These are phyloP conservation scores for Metschnikowia colocasiae DNA, from an alignment of 805 yeast genomes.

Conservation along the genomic window DNA sequence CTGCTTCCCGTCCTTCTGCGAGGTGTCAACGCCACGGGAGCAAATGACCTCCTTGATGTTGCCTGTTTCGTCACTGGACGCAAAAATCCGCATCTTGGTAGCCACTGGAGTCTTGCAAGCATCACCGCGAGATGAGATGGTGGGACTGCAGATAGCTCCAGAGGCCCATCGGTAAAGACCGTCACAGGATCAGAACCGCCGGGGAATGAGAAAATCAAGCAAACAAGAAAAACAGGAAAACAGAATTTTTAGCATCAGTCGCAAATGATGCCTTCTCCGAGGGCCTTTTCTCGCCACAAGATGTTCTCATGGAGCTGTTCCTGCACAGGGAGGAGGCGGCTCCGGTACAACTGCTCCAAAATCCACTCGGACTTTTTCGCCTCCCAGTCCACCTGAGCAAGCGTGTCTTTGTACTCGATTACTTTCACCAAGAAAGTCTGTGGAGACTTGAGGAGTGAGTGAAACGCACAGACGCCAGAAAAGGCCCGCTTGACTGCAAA, in stretches of 20 bases:
- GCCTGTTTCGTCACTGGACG: slow-evolving; percentile 66
- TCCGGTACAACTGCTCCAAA: slow-evolving; percentile 10
- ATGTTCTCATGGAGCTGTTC: slow-evolving; percentile 9
- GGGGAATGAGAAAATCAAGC: too few species aligned
- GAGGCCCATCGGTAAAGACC: neutral
- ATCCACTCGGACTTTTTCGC: slow-evolving; percentile 10
- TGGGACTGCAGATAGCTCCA: neutral
- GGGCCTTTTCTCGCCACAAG: slow-evolving; percentile 8
- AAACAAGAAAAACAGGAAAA: neutral
- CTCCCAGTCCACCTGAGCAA: slow-evolving; percentile 7
- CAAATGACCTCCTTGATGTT: slow-evolving; percentile 62
- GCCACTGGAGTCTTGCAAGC: neutral
- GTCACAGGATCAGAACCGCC: too few species aligned
- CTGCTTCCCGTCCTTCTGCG: slow-evolving; percentile 60
- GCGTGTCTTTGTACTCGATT: slow-evolving; percentile 7
- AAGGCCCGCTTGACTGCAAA: slow-evolving; percentile 9
- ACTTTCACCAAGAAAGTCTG: slow-evolving; percentile 6
- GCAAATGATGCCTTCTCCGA: slow-evolving; percentile 11
- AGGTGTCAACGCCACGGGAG: slow-evolving; percentile 72
- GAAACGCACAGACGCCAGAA: slow-evolving; percentile 7
- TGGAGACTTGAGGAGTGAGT: slow-evolving; percentile 9
- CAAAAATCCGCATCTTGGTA: slow-evolving; percentile 50
- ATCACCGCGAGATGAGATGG: slow-evolving; percentile 5
- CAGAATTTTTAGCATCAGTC: slow-evolving; percentile 2
- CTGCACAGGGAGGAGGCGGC: slow-evolving; percentile 13